Conservation (phyloP, 2,329 filamentous ascomycete genomes). For the Aspergillus ochraceoroseus region DNA sequence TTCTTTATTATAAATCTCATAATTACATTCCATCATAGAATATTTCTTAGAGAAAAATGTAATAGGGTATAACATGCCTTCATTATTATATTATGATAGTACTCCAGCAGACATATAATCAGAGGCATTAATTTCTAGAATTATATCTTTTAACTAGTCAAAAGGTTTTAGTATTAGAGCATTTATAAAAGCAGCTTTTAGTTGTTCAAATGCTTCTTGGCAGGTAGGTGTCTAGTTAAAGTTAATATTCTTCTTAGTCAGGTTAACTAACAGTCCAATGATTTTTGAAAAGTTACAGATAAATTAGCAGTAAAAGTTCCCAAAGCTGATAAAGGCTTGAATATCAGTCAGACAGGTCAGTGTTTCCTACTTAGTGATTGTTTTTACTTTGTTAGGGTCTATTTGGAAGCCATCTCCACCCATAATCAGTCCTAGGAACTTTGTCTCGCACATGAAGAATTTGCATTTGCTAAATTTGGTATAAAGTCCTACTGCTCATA, state of each 20-base stretch:
- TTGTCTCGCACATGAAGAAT: background rate
- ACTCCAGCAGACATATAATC: too few relatives aligned
- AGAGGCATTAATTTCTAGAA: too few relatives aligned
- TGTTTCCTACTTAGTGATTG: background rate
- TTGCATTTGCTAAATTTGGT: conserved; percentile 1
- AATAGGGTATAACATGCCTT: too few relatives aligned
- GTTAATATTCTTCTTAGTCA: background rate
- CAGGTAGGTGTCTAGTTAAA: background rate
- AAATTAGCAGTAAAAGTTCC: conserved; percentile 2
- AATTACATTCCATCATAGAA: too few relatives aligned
- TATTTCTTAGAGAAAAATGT: too few relatives aligned
- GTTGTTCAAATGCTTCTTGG: background rate
- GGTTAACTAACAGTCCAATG: background rate
- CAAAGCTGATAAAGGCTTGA: background rate
- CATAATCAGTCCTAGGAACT: conserved; percentile 6
- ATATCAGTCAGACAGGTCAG: background rate
- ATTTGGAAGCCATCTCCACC: background rate
- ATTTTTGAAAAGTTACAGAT: too few relatives aligned
- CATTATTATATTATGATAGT: too few relatives aligned
- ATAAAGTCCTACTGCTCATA: background rate
- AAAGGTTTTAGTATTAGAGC: too few relatives aligned
- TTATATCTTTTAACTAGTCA: too few relatives aligned
- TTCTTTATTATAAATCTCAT: too few relatives aligned
- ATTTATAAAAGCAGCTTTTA: too few relatives aligned
- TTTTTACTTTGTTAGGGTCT: background rate